Evolutionary conservation across 2,329 filamentous ascomycete species (phyloP).

Genomic region (Xylariaceae sp.): DNA sequence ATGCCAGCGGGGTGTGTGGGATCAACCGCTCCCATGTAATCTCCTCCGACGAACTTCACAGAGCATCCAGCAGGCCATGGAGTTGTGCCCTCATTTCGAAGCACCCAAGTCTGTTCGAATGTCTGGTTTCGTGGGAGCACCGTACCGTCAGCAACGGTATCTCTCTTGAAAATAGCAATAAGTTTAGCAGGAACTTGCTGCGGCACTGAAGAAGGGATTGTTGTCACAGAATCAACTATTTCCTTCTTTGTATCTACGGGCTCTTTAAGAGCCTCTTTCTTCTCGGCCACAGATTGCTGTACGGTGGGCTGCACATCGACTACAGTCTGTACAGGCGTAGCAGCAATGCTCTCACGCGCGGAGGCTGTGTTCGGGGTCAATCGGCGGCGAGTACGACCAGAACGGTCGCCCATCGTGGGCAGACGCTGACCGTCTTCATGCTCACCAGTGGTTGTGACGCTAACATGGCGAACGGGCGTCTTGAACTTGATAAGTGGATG

Average conservation of each 20-base stretch:
- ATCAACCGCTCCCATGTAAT: constrained; percentile 93
- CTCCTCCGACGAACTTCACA: constrained; percentile 87
- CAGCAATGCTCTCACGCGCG: constrained; percentile 42
- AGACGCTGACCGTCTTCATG: constrained; percentile 62
- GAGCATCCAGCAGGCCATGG: constrained; percentile 87
- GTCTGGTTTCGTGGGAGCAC: constrained; percentile 63
- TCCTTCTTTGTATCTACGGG: constrained; percentile 21
- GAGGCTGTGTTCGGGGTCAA: constrained; percentile 42
- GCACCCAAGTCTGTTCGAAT: constrained; percentile 88
- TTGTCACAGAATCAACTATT: constrained; percentile 20
- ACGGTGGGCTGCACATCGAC: constrained; percentile 62
- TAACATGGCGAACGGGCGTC: constrained; percentile 83
- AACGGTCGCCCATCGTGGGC: constrained; percentile 68
- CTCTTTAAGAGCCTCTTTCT: constrained; percentile 28
- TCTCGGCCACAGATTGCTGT: no score
- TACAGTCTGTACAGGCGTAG: constrained; percentile 63
- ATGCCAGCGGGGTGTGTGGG: constrained; percentile 74
- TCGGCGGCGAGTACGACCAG: constrained; percentile 15
- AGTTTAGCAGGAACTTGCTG: constrained; percentile 25
- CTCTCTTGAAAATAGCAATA: constrained; percentile 65
- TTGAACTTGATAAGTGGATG: constrained; percentile 97
- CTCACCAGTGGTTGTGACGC: constrained; percentile 79
- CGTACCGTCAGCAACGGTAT: constrained; percentile 76
- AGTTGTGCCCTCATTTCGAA: constrained; percentile 75
- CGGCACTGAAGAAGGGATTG: constrained; percentile 8